These are phyloP conservation scores for Lentinula boryana DNA, from an alignment of 768 basidiomycete genomes.

Conservation along the genomic window DNA sequence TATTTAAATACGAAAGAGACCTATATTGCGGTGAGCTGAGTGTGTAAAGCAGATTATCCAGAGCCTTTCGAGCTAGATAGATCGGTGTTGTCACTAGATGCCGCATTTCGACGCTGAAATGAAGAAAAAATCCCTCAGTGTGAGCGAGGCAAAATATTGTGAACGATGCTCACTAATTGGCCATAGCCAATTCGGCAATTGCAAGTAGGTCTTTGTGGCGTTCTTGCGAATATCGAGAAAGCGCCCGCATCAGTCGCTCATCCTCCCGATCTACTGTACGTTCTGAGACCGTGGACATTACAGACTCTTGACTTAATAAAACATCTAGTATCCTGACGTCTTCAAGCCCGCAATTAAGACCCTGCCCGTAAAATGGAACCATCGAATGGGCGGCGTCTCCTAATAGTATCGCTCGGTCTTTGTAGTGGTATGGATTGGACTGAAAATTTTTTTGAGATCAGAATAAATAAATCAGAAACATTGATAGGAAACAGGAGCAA, in stretches of 20 bases:
- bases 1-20: conserved; percentile 40
- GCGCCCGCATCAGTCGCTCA: conserved; percentile 54
- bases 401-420: conserved; percentile 79
- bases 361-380: conserved; percentile 99
- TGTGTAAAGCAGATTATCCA: conserved; percentile 71
- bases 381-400: conserved; percentile 97
- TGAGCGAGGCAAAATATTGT: conserved; percentile 13
- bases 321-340: conserved; percentile 87
- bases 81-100: conserved; percentile 79
- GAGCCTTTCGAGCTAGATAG: conserved; percentile 72
- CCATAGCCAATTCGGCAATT: conserved; percentile 89
- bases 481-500: conserved; percentile 24
- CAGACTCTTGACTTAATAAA: conserved; percentile 65
- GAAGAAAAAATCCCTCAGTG: conserved; percentile 16
- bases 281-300: conserved; percentile 40
- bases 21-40: conserved; percentile 47
- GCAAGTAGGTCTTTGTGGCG: conserved; percentile 87
- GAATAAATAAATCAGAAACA: conserved; percentile 9
- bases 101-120: conserved; percentile 84
- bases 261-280: conserved; percentile 36
- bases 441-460: conserved; percentile 22
- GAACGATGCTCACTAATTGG: conserved; percentile 76
- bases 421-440: conserved; percentile 87
- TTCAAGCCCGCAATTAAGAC: conserved; percentile 95
- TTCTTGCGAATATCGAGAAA: conserved; percentile 73